A percentile compares a stretch with the other conserved stretches of the same genome.
phyloP scores from a whole-genome alignment of 371 early-diverging fungal genomes.

The Capniomyces stellatus region DNA sequence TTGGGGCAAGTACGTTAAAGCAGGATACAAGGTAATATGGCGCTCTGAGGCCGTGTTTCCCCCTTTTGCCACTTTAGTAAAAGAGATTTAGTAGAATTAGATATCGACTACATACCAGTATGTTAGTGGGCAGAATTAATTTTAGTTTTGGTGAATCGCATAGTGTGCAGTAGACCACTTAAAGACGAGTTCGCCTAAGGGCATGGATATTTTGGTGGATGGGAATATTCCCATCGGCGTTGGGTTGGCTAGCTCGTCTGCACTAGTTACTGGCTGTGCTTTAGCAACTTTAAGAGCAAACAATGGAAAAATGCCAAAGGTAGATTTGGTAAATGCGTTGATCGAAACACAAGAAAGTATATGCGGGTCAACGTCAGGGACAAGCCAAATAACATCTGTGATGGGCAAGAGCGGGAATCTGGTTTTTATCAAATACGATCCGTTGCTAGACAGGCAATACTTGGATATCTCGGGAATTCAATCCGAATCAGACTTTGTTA shows the following conservation, averaged over 20 bases:
- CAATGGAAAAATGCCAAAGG: slow-evolving; percentile 30
- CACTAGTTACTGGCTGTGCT: slow-evolving; percentile 64
- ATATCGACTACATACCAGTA: no score
- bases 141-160: no score
- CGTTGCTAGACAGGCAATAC: slow-evolving; percentile 42
- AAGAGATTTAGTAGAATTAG: no score
- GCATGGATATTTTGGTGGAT: slow-evolving; percentile 47
- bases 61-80: no score
- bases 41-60: no score
- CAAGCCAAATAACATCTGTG: slow-evolving; percentile 80
- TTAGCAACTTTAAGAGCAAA: slow-evolving; percentile 47
- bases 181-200: slow-evolving; percentile 31
- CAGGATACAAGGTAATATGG: slow-evolving; percentile 50
- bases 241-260: slow-evolving; percentile 71
- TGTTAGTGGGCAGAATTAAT: no score
- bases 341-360: slow-evolving; percentile 64
- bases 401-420: slow-evolving; percentile 51
- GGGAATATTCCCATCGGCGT: slow-evolving; percentile 70
- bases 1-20: slow-evolving; percentile 79
- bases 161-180: slow-evolving; percentile 48
- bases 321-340: slow-evolving; percentile 50
- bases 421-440: slow-evolving; percentile 68
- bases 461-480: slow-evolving; percentile 35
- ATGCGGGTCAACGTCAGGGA: slow-evolving; percentile 66
- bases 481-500: slow-evolving; percentile 52